phyloP scores from a whole-genome alignment of 2,329 filamentous ascomycete species.

The Grosmannia clavigera region DNA sequence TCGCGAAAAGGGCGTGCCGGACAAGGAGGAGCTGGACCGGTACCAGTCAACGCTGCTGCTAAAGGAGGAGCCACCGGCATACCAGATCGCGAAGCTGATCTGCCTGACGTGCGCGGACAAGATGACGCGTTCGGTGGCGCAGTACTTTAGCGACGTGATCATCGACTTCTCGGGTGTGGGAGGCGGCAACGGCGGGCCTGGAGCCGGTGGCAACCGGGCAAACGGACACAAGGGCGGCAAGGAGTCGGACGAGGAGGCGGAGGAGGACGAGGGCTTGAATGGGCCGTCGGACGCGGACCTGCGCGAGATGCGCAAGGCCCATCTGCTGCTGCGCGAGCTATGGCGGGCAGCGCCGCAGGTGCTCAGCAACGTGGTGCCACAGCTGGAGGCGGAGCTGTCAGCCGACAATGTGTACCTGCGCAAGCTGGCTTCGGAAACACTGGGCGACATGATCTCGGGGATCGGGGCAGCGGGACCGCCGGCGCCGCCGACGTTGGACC shows the following conservation, averaged over 20 bases:
- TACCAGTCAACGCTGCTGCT: constrained; percentile 74
- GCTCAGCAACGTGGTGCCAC: constrained; percentile 83
- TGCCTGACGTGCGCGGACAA: constrained; percentile 84
- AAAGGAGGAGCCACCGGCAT: constrained; percentile 82
- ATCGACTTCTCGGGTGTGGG: constrained; percentile 65
- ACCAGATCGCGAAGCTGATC: constrained; percentile 91
- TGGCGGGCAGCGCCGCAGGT: constrained; percentile 87
- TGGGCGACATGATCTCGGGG: constrained; percentile 88
- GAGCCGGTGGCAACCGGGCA: neutral
- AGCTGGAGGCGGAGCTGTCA: constrained; percentile 81
- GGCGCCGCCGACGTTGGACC: constrained; percentile 58
- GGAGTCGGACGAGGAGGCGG: constrained; percentile 33
- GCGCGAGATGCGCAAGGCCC: constrained; percentile 78
- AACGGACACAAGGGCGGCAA: constrained; percentile 1
- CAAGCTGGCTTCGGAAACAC: constrained; percentile 78
- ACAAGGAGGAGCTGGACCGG: constrained; percentile 47
- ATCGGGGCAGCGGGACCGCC: constrained; percentile 86
- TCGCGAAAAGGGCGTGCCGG: constrained; percentile 37
- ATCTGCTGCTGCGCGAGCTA: constrained; percentile 77
- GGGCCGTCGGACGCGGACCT: constrained; percentile 74
- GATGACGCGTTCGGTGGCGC: constrained; percentile 87
- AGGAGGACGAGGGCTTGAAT: constrained; percentile 24
- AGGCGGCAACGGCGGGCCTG: constrained; percentile 22
- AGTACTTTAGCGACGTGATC: constrained; percentile 96
- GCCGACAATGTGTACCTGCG: constrained; percentile 83